Conservation (phyloP, 1,284 basidiomycete genomes). For the Cryptococcus sp. region DNA sequence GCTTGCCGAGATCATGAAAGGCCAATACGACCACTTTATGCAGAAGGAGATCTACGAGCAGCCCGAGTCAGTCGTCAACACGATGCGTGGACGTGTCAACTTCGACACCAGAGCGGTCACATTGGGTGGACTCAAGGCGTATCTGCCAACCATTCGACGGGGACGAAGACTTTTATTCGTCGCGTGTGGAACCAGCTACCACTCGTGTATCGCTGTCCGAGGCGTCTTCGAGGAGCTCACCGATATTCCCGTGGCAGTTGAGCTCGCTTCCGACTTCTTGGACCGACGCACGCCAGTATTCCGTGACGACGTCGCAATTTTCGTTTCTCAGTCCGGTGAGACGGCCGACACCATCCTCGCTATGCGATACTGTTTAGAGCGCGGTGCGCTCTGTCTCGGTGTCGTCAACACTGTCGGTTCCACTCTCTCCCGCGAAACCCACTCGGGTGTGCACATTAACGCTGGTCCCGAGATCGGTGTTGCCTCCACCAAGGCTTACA, state of each 20-base stretch:
- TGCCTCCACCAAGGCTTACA: conserved; percentile 99
- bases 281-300: conserved; percentile 99
- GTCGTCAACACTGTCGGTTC: conserved; percentile 99
- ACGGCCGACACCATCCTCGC: conserved; percentile 98
- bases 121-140: conserved; percentile 91
- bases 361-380: conserved; percentile 92
- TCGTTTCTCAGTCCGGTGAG: conserved; percentile 97
- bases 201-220: conserved; percentile 87
- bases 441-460: conserved; percentile 99
- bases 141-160: conserved; percentile 93
- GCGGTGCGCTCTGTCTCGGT: conserved; percentile 90
- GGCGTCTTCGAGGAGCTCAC: conserved; percentile 99
- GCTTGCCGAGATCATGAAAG: conserved; percentile 99
- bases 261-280: conserved; percentile 94
- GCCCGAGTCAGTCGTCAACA: conserved; percentile 99
- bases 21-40: conserved; percentile 99
- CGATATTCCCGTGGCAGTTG: conserved; percentile 96
- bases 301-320: conserved; percentile 96
- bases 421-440: conserved; percentile 96
- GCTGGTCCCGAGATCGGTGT: conserved; percentile 98
- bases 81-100: conserved; percentile 99
- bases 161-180: conserved; percentile 94
- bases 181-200: conserved; percentile 97
- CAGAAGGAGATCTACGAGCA: conserved; percentile 99
- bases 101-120: conserved; percentile 92